Evolutionary conservation across 1,139 yeast species (phyloP), one percentile per base, ranked within the genome.

Genomic region (Sugiyamaella grinbergsii): DNA sequence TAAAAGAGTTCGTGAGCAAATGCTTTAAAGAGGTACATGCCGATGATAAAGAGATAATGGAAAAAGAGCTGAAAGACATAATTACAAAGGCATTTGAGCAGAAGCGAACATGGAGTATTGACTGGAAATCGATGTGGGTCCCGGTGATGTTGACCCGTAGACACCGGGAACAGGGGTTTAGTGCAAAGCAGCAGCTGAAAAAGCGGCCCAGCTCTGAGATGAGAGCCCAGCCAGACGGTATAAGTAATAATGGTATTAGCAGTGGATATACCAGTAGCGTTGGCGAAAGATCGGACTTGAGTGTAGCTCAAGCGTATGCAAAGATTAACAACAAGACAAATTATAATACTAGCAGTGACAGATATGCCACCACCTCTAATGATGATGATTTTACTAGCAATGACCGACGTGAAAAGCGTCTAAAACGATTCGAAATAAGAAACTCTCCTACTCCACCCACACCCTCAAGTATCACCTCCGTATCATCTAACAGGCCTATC

Each of bases 41-140:
- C 38, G 66, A 67, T 8, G 67, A 69, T 47, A 71, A 77, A 57
- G 74, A 58, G 5, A 50, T 50, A 16, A 57, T 69, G 60, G 69
- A 79, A 54, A 51, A 58, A 3, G 80, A 81, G 60, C 66, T 82
- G 39, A 80, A 75, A 55, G 61, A 65, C 18, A 63, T 80, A 29
- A 74, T 82, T 24, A 74, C 79, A 47, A 60, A 64, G 50, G 90
- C 91, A 0, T 74, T 78, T 41, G 68, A 67, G 3, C 66, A 71
- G 37, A 70, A 72, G 13, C 73, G 73, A 38, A 63, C 85, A 3
- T 75, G 78, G 72, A 61, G 67, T 1, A 83, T 81, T 56, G 79
- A 84, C 59, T 86, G 95, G 95, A 64, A 62, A 7, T 60, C 55
- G 7, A 85, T 81, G 64, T 69, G 69, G 26, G 58, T 85, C 1